A percentile compares a stretch with the other conserved stretches of the same genome.
Evolutionary conservation across 192 early-diverging fungal species (phyloP).

Genomic region (Coemansia sp.): DNA sequence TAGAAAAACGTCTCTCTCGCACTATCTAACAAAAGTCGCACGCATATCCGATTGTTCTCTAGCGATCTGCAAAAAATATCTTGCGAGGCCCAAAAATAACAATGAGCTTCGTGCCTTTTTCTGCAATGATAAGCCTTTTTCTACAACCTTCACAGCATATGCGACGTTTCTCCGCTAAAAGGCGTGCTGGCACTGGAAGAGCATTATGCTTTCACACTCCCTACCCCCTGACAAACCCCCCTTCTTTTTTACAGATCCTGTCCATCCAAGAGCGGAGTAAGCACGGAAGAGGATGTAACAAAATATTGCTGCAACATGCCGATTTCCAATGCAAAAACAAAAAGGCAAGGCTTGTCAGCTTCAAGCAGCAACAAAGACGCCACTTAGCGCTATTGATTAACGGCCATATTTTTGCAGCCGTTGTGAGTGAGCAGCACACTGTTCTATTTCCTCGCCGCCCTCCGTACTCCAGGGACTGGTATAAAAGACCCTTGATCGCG

Average conservation of each 20-base stretch:
- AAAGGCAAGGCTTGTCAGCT: background rate
- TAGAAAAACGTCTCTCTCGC: background rate
- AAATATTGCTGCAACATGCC: background rate
- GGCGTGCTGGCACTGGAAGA: background rate
- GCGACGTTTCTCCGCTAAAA: background rate
- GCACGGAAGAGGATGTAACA: background rate
- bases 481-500: background rate
- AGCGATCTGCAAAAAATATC: constrained; percentile 6
- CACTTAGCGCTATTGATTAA: background rate
- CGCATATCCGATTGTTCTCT: constrained; percentile 9
- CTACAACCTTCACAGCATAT: background rate
- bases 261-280: background rate
- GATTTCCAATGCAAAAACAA: background rate
- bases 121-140: constrained; percentile 2
- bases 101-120: background rate
- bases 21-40: background rate
- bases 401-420: background rate
- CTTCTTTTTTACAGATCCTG: background rate
- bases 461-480: background rate
- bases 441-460: background rate
- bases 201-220: background rate
- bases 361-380: background rate
- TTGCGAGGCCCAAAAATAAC: background rate
- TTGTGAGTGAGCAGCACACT: background rate
- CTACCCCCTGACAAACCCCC: too few species aligned